Evolutionary conservation across 1,284 basidiomycete genomes (phyloP), one percentile per base, ranked within the genome.

Genomic region (Pseudozyma flocculosa): DNA sequence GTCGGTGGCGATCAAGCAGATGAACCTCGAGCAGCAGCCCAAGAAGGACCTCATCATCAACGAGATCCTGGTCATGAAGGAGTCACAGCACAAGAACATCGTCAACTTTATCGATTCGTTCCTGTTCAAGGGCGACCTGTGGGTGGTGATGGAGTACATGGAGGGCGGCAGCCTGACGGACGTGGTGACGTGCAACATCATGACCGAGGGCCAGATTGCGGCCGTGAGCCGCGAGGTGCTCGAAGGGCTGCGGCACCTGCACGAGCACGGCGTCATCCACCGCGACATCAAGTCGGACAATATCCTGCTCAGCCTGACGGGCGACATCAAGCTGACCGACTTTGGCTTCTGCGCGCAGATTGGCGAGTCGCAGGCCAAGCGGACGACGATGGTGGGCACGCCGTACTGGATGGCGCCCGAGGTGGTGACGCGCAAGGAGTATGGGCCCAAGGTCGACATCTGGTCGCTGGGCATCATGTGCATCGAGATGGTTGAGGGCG

Each of bases 131-230:
- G 96, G 95, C 77, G 94, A 97, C 78, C 84, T 98, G 3, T 98
- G 95, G 95, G 94, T 97, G 45, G 92, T 98, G 54, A 98, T 97
- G 93, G 93, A 98, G 82, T 98, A 95, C 81, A 97, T 98, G 94
- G 93, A 97, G 81, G 93, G 93, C 41, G 83, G 83, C 14, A 80
- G 87, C 40, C 81, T 97, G 52, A 97, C 93, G 0, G 94, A 97
- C 75, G 92, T 98, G 54, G 92, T 97, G 65, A 96, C 92, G 2
- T 90, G 91, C 50, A 95, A 95, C 79, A 82, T 95, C 75, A 95
- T 97, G 92, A 92, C 90, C 1, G 83, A 84, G 62, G 82, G 81
- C n/a, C 93, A 96, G 80, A 97, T 97, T 66, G 92, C 92, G 0
- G 92, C 92, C 0, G 92, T 96, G 29, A 88, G 86, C 45, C 82